These are phyloP conservation scores for Mycena vulgaris DNA, from an alignment of 768 basidiomycete genomes.

Conservation along the genomic window DNA sequence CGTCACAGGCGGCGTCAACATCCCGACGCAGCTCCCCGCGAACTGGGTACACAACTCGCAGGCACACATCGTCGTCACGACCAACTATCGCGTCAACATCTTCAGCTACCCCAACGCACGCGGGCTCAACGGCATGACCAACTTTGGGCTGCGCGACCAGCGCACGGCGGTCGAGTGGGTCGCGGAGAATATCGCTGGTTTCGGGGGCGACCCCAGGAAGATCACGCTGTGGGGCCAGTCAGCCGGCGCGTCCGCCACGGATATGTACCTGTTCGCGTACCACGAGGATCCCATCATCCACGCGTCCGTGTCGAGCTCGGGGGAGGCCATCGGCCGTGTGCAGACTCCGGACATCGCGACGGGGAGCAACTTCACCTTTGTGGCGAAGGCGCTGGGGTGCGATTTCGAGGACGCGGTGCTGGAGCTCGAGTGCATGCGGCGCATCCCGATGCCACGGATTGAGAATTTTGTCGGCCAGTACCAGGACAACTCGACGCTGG, in stretches of 20 bases:
- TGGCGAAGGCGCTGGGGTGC: conserved; percentile 30
- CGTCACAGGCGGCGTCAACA: conserved; percentile 28
- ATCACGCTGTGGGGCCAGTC: conserved; percentile 44
- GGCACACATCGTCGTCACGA: conserved; percentile 33
- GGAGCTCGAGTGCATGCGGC: conserved; percentile 35
- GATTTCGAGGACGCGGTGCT: conserved; percentile 14
- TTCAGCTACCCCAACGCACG: conserved; percentile 33
- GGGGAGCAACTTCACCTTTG: conserved; percentile 29
- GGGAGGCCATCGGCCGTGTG: not conserved
- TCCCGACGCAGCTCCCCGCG: conserved; percentile 33
- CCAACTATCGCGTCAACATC: conserved; percentile 34
- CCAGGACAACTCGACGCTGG: conserved; percentile 20
- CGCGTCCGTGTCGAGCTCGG: conserved; percentile 29
- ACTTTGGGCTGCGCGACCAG: conserved; percentile 50
- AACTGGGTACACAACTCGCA: conserved; percentile 34
- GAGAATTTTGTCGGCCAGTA: conserved; percentile 36
- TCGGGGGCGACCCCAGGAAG: conserved; percentile 49
- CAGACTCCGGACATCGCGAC: not conserved
- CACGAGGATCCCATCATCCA: conserved; percentile 31
- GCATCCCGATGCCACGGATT: conserved; percentile 12
- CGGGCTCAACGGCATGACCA: conserved; percentile 35
- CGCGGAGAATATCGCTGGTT: conserved; percentile 37
- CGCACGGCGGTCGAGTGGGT: conserved; percentile 47
- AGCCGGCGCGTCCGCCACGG: conserved; percentile 19
- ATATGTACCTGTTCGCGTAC: conserved; percentile 21